Conservation (phyloP, 805 yeast species). For the Spathaspora arborariae region DNA sequence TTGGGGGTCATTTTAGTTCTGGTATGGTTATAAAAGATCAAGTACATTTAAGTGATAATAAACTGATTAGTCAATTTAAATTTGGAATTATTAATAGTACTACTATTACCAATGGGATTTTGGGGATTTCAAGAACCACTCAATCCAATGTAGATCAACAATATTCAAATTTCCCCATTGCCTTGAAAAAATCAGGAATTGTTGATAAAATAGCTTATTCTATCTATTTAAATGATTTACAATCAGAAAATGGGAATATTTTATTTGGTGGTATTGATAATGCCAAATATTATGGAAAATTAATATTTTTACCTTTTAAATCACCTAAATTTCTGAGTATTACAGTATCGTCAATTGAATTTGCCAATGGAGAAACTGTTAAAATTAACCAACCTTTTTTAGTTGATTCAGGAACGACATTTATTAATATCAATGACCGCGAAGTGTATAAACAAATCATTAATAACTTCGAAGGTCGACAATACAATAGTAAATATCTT, state of each 20-base stretch:
- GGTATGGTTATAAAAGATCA: neutral
- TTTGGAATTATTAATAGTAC: conserved; percentile 72
- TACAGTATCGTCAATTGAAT: neutral
- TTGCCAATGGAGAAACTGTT: neutral
- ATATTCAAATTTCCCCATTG: conserved; percentile 29
- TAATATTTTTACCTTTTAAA: conserved; percentile 6
- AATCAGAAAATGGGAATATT: conserved; percentile 16
- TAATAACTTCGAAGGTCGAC: conserved; percentile 26
- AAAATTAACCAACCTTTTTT: neutral
- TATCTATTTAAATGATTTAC: conserved; percentile 21
- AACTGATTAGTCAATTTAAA: conserved; percentile 22
- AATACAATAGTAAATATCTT: conserved; percentile 34
- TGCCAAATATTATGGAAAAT: conserved; percentile 21
- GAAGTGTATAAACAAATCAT: neutral
- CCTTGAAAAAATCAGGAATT: conserved; percentile 24
- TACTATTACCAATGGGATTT: conserved; percentile 62
- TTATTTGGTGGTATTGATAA: conserved; percentile 27
- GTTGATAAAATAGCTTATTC: conserved; percentile 29
- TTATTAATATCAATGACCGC: neutral
- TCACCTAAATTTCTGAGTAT: neutral
- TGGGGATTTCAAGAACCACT: conserved; percentile 54
- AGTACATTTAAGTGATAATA: neutral
- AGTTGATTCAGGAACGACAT: neutral
- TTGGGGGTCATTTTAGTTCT: neutral
- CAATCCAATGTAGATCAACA: neutral